Evolutionary conservation across 768 basidiomycete species (phyloP).

Genomic region (Podaxis sp.): DNA sequence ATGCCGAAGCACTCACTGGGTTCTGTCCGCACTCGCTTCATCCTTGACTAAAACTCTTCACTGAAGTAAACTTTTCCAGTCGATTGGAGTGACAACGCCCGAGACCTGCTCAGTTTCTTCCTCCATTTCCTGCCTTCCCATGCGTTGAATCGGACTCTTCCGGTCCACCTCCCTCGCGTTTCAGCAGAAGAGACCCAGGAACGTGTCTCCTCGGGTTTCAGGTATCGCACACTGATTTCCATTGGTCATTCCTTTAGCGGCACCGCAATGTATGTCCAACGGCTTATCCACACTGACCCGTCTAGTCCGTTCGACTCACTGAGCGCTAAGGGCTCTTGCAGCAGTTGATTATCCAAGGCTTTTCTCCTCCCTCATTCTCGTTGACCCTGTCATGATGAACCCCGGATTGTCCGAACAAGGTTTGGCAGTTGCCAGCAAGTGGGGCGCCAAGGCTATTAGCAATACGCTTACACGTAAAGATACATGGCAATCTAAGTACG

Average conservation of each 20-base stretch:
- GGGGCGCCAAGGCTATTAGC: constrained; percentile 20
- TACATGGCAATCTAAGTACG: constrained; percentile 58
- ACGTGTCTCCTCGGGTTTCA: constrained; percentile 46
- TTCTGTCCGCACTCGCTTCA: constrained; percentile 4
- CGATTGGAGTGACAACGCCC: constrained; percentile 73
- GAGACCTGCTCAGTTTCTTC: constrained; percentile 78
- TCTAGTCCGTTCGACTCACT: neutral
- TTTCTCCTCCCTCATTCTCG: constrained; percentile 65
- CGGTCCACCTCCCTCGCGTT: constrained; percentile 50
- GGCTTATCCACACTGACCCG: neutral
- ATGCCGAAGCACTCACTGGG: constrained; percentile 44
- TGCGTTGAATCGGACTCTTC: constrained; percentile 30
- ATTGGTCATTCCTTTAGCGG: constrained; percentile 87
- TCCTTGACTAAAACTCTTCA: neutral
- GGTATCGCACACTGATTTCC: constrained; percentile 48
- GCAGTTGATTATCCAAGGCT: constrained; percentile 56
- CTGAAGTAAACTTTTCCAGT: constrained; percentile 32
- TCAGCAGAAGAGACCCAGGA: constrained; percentile 31
- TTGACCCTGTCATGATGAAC: constrained; percentile 70
- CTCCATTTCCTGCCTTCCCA: constrained; percentile 56
- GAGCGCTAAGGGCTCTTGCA: constrained; percentile 47
- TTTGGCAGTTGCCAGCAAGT: neutral
- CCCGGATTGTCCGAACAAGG: constrained; percentile 14
- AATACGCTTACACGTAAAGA: constrained; percentile 58
- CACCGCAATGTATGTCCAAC: constrained; percentile 54